Evolutionary conservation across 2,329 filamentous ascomycete species (phyloP), one percentile per base, ranked within the genome.

Genomic region (Penicillium sp.): DNA sequence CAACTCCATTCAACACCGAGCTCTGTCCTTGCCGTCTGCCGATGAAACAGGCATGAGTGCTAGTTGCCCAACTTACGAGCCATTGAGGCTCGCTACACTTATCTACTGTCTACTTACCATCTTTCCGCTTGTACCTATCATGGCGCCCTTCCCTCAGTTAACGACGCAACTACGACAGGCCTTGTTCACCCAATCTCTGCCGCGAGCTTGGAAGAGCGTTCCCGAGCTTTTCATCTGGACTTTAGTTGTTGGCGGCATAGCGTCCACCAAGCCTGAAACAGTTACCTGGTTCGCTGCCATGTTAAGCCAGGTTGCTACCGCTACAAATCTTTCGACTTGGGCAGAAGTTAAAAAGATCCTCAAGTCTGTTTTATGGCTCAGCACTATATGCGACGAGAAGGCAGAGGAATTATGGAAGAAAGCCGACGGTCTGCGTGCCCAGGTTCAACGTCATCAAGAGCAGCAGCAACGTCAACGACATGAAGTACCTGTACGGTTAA

Each of bases 1-100:
- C 14, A 66, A 65, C 45, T 65, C 60, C 12, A 61, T 65, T 20
- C 64, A 66, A 53, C 64, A 66, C 49, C 55, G 58, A n/a, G 61
- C 64, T 9, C 58, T 66, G 56, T 60, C 58, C 14, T 46, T 66
- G 11, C 59, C 57, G n/a, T 55, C 60, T 7, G 52, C 50, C 6
- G 58, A 60, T 11, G 30, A 55, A 18, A 40, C 48, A 7, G 9
- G 48, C 14, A 33, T 45, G 7, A 21, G 47, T 9, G 55, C 59
- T 9, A 46, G 47, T 4, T 55, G 59, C 23, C 60, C 62, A 1
- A 51, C 62, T 7, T 61, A 61, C 53, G 56, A 63, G 18, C 58
- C 64, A 12, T 52, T 61, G n/a, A 61, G 63, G 12, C 53, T 65
- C 2, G 63, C 59, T 28, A 63, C 60, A 0, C 28, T 66, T 14